Evolutionary conservation across 106 monocot genomes (phyloP), one percentile per base, ranked within the genome.

Genomic region (Dendrobium catenatum): DNA sequence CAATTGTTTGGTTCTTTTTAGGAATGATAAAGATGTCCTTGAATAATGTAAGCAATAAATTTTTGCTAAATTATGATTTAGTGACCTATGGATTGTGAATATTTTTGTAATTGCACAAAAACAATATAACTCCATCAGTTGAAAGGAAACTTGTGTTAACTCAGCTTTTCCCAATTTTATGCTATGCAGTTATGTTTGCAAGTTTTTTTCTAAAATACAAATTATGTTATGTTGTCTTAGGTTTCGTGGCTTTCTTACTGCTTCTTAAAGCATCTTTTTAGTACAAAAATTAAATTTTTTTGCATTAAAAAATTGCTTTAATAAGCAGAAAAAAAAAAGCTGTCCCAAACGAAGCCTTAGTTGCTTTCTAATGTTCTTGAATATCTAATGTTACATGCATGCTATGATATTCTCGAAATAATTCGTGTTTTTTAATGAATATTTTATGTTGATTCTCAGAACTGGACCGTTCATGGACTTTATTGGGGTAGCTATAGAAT

Each of bases 401-500:
- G 24, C 10, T 5, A 51, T 51, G 24, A 24, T 66, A 66, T 66
- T 66, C 40, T 33, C 4, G 0, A 40, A 72, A 33, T 40, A 40
- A 29, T 72, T 0, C 37, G 1, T 29, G 40, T 16, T 24, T 72
- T 37, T 42, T 74, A 8, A 74, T 74, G 74, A 29, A 42, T 74
- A 74, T 44, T 37, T 42, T 8, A 20, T 42, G 19, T 42, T 74
- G 5, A 42, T 43, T 74, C 4, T 74, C 76, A 99, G 98, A 99
- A 95, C 78, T 99, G 98, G 98, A 99, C 98, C 0, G 75, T 99
- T 59, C 98, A 99, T 85, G 98, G 95, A 58, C 83, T 99, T 6
- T 99, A 93, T 67, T 99, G 93, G 98, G 95, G 98, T 56, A 99
- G 95, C 79, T 86, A 95, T 85, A 88, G 75, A 56, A 81, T 85